Evolutionary conservation across 139 green algal genomes (phyloP), one percentile per base, ranked within the genome.

Genomic region (Chlamydomonas sphaeroides): DNA sequence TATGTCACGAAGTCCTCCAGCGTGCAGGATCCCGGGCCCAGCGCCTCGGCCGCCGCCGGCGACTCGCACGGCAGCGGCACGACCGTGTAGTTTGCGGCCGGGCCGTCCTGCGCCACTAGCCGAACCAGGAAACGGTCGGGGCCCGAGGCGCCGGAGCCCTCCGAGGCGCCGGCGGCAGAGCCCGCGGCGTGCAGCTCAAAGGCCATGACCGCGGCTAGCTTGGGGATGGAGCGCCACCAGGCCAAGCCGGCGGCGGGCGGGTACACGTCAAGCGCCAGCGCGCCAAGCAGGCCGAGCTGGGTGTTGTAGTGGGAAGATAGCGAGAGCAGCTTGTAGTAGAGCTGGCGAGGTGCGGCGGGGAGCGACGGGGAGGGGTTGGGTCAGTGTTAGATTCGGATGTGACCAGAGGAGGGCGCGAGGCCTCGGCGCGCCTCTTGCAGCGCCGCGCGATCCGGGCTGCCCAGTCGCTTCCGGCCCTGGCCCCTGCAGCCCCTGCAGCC

Each of bases 231-330:
- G 25, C 11, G 11, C 26, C 68, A 59, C 85, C 85, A 86, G 35
- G 42, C n/a, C 26, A 86, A 45, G 53, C 20, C n/a, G 57, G 21
- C 32, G 18, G 61, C 38, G 41, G n/a, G 66, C 1, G 48, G 63
- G 41, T 70, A 1, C 33, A 69, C 39, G 73, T 90, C 86, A 15
- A 90, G 39, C 23, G 26, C 32, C 77, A 93, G 70, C 1, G 89
- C 87, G 4, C 81, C 75, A 48, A 93, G 65, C 42, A 92, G 26
- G 0, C 75, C 89, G 48, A 93, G 80, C 86, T 92, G 88, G 0
- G 83, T 86, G 78, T 93, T 92, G 90, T 92, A 93, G 88, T 93
- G 90, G 6, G 59, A 45, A 0, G 83, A 91, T 21, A 92, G 76
- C 32, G 84, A 76, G 17, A 89, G 41, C 18, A 93, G 74, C 45